Base-by-base conservation (phyloP, 306 rosid genomes). In the Cucumis cinereus region DNA sequence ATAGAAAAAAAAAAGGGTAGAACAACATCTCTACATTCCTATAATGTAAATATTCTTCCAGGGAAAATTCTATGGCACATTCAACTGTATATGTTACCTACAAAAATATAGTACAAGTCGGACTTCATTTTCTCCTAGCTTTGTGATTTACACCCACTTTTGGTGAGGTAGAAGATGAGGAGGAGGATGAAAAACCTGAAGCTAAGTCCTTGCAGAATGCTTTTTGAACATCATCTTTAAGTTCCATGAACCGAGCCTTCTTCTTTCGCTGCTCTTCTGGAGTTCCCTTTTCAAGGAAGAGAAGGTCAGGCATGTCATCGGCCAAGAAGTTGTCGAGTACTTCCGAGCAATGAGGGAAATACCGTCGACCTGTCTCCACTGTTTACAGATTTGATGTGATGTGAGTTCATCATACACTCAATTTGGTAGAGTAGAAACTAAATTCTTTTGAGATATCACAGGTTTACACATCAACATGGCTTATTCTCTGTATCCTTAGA, bases 341-440 rank as follows among this genome's bases (percentile, higher is more conserved):
- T 73, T 90, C 97, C 16, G 99, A 95, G 83, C 99, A 95, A 83
- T 87, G 87, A 24, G 99, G 98, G 80, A 95, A 95, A 87, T 68
- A 95, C 15, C 90, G 96, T 66, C 92, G 85, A 5, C 99, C 99
- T 54, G 78, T 87, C 78, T 88, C 90, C 80, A 95, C 99, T 92
- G 93, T 40, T 80, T 79, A 24, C 4, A 74, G 35, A 82, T 8
- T 73, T 28, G 28, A 85, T 10, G 77, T 20, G 33, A 43, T 19
- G 49, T 59, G 58, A 20, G 55, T 41, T 76, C 45, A 72, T 76
- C 60, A 17, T 54, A 50, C 40, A 72, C 26, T 49, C 47, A 9
- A 50, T 47, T 71, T 28, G 45, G 26, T 70, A 1, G 14, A 35
- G 41, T 30, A 61, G 45, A 70, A 24, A 70, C 57, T 45, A 45